Evolutionary conservation across 352 stramenopile genomes (phyloP).

Genomic region (Pythium insidiosum): DNA sequence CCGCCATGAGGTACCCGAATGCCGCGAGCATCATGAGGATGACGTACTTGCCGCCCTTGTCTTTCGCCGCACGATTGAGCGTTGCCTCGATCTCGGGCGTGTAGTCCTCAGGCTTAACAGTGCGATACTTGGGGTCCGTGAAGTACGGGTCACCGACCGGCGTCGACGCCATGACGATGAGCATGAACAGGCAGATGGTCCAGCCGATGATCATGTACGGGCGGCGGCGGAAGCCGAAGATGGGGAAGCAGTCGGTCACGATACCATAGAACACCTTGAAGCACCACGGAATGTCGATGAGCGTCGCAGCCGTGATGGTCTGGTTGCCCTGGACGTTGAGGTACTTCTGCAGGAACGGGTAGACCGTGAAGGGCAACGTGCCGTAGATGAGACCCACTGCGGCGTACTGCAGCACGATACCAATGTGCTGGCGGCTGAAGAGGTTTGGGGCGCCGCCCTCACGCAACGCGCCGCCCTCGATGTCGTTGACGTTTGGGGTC

Average conservation of each 20-base stretch:
- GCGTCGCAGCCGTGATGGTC: slow-evolving; percentile 17
- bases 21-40: slow-evolving; percentile 65
- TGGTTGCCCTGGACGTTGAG: slow-evolving; percentile 28
- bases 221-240: slow-evolving; percentile 46
- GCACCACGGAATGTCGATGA: slow-evolving; percentile 39
- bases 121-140: slow-evolving; percentile 13
- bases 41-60: slow-evolving; percentile 42
- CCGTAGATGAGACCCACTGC: slow-evolving; percentile 40
- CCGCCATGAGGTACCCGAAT: slow-evolving; percentile 66
- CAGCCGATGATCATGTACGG: slow-evolving; percentile 61
- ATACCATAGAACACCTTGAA: slow-evolving; percentile 67
- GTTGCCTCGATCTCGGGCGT: slow-evolving; percentile 15
- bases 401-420: slow-evolving; percentile 40
- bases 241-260: slow-evolving; percentile 42
- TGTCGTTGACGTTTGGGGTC: slow-evolving; percentile 17
- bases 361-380: slow-evolving; percentile 30
- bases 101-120: slow-evolving; percentile 13
- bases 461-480: slow-evolving; percentile 39
- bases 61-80: slow-evolving; percentile 24
- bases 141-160: slow-evolving; percentile 42
- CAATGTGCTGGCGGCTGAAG: slow-evolving; percentile 22
- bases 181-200: slow-evolving; percentile 28
- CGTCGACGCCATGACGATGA: slow-evolving; percentile 34
- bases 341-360: slow-evolving; percentile 45
- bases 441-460: slow-evolving; percentile 23